Percentiles rank a stretch among this genome's conserved stretches.
These are phyloP conservation scores for Akanthomyces dipterigenus DNA, from an alignment of 2,329 filamentous ascomycete genomes.

Conservation along the genomic window DNA sequence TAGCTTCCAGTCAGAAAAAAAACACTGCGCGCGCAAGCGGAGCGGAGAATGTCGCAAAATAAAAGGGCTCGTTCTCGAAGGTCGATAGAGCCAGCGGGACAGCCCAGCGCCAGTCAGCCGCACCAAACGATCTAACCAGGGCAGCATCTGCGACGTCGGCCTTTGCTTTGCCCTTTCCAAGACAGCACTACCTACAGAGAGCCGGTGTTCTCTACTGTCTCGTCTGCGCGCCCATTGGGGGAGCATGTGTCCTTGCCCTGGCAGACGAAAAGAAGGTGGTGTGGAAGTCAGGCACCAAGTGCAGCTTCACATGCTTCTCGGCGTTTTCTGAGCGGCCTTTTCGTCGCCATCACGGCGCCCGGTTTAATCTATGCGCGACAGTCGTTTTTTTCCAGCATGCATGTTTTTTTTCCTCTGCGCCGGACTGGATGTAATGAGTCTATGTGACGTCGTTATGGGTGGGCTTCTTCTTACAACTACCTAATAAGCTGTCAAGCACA, in stretches of 20 bases:
- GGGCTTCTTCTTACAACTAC: too few species aligned
- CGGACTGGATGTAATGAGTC: neutral
- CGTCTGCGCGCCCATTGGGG: neutral
- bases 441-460: too few species aligned
- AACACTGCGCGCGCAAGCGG: neutral
- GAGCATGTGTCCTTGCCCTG: neutral
- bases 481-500: too few species aligned
- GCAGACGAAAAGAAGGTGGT: neutral
- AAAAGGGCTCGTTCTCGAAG: neutral
- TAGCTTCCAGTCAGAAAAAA: neutral
- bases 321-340: neutral
- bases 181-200: neutral
- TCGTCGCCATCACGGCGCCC: neutral
- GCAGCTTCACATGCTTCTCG: constrained; percentile 6
- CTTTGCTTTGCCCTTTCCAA: too few species aligned
- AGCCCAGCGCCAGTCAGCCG: neutral
- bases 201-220: neutral
- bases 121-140: neutral
- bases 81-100: neutral
- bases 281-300: constrained; percentile 1
- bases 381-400: neutral
- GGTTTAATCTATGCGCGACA: neutral
- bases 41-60: neutral
- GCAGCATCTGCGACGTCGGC: neutral
- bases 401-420: neutral